Evolutionary conservation across 1,284 basidiomycete species (phyloP), one percentile per base, ranked within the genome.

Genomic region (Amylostereum areolatum): DNA sequence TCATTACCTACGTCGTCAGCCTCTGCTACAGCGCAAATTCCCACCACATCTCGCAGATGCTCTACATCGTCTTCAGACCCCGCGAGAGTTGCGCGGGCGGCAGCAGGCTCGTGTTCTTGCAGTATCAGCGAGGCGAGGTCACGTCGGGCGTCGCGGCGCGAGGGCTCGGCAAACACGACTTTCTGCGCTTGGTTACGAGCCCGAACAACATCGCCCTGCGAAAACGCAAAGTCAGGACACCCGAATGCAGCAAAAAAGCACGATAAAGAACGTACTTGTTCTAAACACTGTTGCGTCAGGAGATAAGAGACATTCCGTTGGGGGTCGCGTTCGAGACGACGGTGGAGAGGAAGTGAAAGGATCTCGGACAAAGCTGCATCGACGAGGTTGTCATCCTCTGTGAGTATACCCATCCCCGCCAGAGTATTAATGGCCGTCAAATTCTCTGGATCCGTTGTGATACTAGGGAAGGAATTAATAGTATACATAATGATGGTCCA

Each of bases 311-410:
- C 80, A 55, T 88, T 75, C 46, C 80, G 70, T 40, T 69, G 66
- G 3, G 83, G 83, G 64, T 92, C 90, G 45, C 88, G 72, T 39
- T 71, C 64, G 39, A 73, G 70, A 43, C 84, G 74, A 52, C 79
- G 72, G 48, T 89, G 80, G 24, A 80, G 60, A 1, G 88, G 78
- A 31, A 92, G 70, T 2, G 75, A 70, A 9, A 85, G 69, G 18
- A 96, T 80, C 62, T 97, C 94, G 0, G 88, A 83, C 7, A 95
- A 70, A 0, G 92, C 88, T 0, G 94, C 94, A 60, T 96, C 92
- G 11, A 95, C 76, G 18, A 97, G 75, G 46, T 78, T 81, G 27
- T 85, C 81, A 60, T 97, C 94, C 28, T 77, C 73, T 0, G 84
- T 86, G 25, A 92, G 68, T 49, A 93, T 83, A 7, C 89, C 94